Evolutionary conservation across 1,284 basidiomycete genomes (phyloP).

Genomic region (Cryptococcus depauperatus): DNA sequence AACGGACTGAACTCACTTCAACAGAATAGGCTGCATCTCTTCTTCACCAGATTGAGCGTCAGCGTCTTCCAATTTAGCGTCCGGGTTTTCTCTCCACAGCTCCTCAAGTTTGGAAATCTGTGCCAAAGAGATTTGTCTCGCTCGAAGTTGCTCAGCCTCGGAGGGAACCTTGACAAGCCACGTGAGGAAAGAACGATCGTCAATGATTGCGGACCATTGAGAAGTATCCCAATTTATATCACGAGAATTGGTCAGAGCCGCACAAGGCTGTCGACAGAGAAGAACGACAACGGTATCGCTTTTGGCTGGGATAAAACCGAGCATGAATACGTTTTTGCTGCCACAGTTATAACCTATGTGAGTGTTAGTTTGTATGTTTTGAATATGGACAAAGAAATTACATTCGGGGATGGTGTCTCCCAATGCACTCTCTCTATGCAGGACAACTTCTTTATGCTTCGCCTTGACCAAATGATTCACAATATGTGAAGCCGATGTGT

Average conservation of each 20-base stretch:
- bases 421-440: conserved; percentile 89
- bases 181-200: conserved; percentile 93
- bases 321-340: conserved; percentile 99
- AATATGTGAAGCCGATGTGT: conserved; percentile 96
- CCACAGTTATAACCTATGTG: conserved; percentile 80
- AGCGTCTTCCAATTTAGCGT: conserved; percentile 88
- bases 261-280: conserved; percentile 98
- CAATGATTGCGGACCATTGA: conserved; percentile 96
- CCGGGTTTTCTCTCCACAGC: conserved; percentile 93
- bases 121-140: conserved; percentile 88
- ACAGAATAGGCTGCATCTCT: conserved; percentile 82
- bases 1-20: conserved; percentile 48
- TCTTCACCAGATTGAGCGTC: conserved; percentile 95
- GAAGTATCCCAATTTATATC: conserved; percentile 98
- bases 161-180: conserved; percentile 97
- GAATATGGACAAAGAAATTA: conserved; percentile 17
- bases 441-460: conserved; percentile 96
- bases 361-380: conserved; percentile 17
- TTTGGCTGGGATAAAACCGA: conserved; percentile 98
- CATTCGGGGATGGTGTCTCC: conserved; percentile 97
- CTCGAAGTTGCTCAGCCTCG: conserved; percentile 88
- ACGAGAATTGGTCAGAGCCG: conserved; percentile 75
- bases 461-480: conserved; percentile 98
- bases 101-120: conserved; percentile 98
- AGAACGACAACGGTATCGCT: conserved; percentile 97